phyloP scores from a whole-genome alignment of 345 rosid genomes.

The Microthlaspi erraticum region DNA sequence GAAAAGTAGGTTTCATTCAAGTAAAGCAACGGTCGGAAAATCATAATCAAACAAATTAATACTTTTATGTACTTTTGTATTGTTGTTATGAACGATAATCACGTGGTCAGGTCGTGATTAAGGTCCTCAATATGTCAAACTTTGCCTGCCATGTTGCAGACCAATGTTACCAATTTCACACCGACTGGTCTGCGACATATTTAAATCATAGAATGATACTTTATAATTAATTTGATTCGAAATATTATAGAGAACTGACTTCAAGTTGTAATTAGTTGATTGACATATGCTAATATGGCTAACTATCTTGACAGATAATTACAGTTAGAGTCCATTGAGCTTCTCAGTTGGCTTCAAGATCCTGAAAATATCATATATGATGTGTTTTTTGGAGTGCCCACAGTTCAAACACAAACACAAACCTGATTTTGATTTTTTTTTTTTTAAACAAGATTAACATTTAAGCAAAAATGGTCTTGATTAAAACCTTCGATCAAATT shows the following conservation, averaged over 20 bases:
- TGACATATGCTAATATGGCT: neutral
- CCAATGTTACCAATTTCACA: slow-evolving; percentile 26
- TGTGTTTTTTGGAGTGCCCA: neutral
- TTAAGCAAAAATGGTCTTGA: neutral
- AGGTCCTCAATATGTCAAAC: slow-evolving; percentile 36
- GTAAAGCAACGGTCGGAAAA: slow-evolving; percentile 11
- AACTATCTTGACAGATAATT: neutral
- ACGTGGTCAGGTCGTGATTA: slow-evolving; percentile 37
- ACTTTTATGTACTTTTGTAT: neutral
- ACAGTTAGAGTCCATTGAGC: neutral
- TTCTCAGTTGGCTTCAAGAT: neutral
- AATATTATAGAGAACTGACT: neutral
- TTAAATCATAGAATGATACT: neutral
- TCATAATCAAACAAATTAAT: slow-evolving; percentile 2
- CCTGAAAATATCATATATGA: neutral
- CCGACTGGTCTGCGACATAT: slow-evolving; percentile 20
- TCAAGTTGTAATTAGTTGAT: neutral
- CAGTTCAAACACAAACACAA: neutral
- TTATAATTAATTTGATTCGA: neutral
- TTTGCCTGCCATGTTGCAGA: slow-evolving; percentile 41
- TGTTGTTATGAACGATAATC: slow-evolving; percentile 20
- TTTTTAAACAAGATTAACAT: neutral
- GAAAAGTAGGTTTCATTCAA: neutral
- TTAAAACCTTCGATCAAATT: neutral
- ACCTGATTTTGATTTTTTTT: neutral